A percentile compares a stretch with the other conserved stretches of the same genome.
phyloP scores from a whole-genome alignment of 129 eudicot species.

The Tagetes erecta region DNA sequence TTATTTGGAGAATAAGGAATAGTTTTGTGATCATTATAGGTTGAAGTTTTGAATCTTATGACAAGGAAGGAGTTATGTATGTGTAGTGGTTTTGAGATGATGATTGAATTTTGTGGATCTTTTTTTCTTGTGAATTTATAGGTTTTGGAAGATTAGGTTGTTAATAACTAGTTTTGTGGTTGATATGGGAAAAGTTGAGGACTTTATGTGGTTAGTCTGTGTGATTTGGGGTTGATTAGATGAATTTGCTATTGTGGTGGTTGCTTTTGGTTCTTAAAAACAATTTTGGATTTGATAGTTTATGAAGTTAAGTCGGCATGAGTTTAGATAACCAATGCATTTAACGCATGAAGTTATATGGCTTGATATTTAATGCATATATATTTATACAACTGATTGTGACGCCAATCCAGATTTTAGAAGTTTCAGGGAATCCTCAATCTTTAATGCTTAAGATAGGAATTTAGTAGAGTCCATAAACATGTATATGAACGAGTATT shows the following conservation, averaged over 20 bases:
- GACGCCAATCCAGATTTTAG: not conserved
- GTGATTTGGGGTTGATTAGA: conserved; percentile 11
- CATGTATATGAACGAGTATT: not conserved
- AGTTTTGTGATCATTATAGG: not conserved
- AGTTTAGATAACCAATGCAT: conserved; percentile 2
- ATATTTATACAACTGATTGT: not conserved
- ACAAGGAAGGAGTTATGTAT: conserved; percentile 1
- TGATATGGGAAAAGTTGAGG: not conserved
- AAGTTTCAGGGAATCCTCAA: conserved; percentile 13
- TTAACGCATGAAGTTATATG: conserved; percentile 11
- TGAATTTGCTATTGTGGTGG: conserved; percentile 18
- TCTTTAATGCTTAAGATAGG: conserved; percentile 10
- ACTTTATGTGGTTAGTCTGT: conserved; percentile 8
- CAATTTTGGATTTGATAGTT: conserved; percentile 11
- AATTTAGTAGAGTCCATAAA: conserved; percentile 1
- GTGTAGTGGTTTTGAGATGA: not conserved
- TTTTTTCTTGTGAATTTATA: conserved; percentile 3
- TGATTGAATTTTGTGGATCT: conserved; percentile 17
- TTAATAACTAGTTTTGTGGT: conserved; percentile 10
- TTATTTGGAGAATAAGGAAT: conserved; percentile 13
- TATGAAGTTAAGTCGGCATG: not conserved
- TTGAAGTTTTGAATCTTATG: not conserved
- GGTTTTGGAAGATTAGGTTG: conserved; percentile 22
- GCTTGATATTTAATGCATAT: conserved; percentile 6
- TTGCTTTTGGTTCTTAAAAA: conserved; percentile 7